Percentiles rank a stretch among this genome's conserved stretches.
phyloP scores from a whole-genome alignment of 1,284 basidiomycete species.

The Lentinula novae-zelandiae region DNA sequence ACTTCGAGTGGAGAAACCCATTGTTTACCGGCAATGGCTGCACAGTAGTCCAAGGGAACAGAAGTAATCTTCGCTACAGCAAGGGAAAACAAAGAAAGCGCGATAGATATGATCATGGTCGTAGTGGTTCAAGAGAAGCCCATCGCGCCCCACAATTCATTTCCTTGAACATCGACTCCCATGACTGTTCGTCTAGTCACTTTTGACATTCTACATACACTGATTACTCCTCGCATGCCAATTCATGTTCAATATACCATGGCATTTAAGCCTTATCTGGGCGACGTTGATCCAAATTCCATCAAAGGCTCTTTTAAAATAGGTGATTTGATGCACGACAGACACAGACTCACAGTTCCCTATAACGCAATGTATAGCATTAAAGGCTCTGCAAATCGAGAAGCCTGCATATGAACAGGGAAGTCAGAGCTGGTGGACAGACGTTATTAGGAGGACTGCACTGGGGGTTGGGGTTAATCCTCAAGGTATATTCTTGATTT shows the following conservation, averaged over 20 bases:
- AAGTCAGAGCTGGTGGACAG: conserved; percentile 62
- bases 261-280: conserved; percentile 61
- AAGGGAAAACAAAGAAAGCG: neutral
- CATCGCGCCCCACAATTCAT: neutral
- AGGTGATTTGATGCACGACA: conserved; percentile 31
- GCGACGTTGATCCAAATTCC: conserved; percentile 45
- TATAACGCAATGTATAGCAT: conserved; percentile 37
- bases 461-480: conserved; percentile 65
- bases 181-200: conserved; percentile 53
- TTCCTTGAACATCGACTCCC: neutral
- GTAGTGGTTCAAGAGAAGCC: neutral
- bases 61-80: neutral
- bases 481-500: conserved; percentile 32
- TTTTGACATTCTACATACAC: conserved; percentile 70
- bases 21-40: conserved; percentile 44
- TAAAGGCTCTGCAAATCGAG: conserved; percentile 56
- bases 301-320: conserved; percentile 65
- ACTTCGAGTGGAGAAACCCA: conserved; percentile 51
- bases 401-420: conserved; percentile 50
- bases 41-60: conserved; percentile 39
- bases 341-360: neutral
- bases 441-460: conserved; percentile 69
- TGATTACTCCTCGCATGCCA: conserved; percentile 60
- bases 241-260: conserved; percentile 68
- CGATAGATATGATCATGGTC: neutral